Evolutionary conservation across 1,284 basidiomycete genomes (phyloP), one percentile per base, ranked within the genome.

Genomic region (Boletus coffeatus): DNA sequence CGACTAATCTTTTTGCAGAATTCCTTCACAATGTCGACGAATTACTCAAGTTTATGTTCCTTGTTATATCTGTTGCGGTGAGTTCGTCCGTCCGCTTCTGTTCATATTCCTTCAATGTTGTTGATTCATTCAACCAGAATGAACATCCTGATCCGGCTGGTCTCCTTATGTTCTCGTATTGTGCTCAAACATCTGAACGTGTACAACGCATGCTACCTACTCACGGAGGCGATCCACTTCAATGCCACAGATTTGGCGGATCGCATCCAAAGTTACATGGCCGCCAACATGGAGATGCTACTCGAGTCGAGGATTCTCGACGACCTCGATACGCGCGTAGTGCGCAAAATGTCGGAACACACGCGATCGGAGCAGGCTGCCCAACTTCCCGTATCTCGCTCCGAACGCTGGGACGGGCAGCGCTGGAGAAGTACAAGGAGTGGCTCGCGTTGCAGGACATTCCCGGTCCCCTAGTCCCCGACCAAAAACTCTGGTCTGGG

Each of bases 401-500:
- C 84, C 0, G 78, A 80, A 70, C 77, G 2, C 78, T 92, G 11
- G 75, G 87, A n/a, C 77, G 82, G 4, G 77, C 80, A 29, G 82
- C 89, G 5, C 78, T 93, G 77, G 80, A 81, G 64, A 86, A 83
- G 61, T 84, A 93, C 69, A 80, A 80, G 36, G 87, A 87, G 1
- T 98, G 93, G 91, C 75, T 96, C n/a, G 82, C 81, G 1, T 66
- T 82, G 56, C 87, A 96, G 70, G 96, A 98, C 74, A 81, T 97
- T 41, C 93, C 95, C 0, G 75, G 77, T 32, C 84, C 86, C 0
- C 80, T 93, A 56, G 73, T 87, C 9, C 81, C 83, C 41, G 67
- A 67, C n/a, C 69, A 68, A 53, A 74, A 71, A 58, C 81, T 0
- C 61, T 76, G 71, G 61, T 10, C 32, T 11, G 34, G 3, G 57